Percentiles rank a stretch among this genome's conserved stretches.
phyloP scores from a whole-genome alignment of 2,329 filamentous ascomycete genomes.

The Colletotrichum abscissum region DNA sequence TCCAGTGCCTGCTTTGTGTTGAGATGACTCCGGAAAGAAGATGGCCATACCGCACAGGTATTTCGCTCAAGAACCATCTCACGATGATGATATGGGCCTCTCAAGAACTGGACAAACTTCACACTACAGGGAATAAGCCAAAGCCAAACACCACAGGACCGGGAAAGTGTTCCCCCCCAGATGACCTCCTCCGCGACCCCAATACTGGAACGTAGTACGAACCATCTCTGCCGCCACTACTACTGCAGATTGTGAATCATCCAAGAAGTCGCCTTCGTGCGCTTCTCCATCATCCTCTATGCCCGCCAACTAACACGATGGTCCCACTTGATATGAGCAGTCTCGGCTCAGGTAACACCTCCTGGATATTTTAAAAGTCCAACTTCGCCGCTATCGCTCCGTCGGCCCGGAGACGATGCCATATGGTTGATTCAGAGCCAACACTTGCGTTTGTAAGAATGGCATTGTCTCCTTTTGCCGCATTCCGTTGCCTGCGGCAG shows the following conservation, averaged over 20 bases:
- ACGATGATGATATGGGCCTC: neutral
- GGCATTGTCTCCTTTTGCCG: too few species aligned
- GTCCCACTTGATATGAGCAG: too few species aligned
- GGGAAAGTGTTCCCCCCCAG: neutral
- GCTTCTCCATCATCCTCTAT: slow-evolving; percentile 27
- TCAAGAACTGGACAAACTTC: neutral
- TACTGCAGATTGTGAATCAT: slow-evolving; percentile 37
- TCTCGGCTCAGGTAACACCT: too few species aligned
- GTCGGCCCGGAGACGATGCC: too few species aligned
- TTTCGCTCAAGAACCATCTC: neutral
- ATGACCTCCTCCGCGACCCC: neutral
- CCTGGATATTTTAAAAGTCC: too few species aligned
- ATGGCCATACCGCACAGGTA: neutral
- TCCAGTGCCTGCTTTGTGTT: slow-evolving; percentile 28
- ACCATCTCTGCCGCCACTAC: slow-evolving; percentile 27
- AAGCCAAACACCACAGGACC: neutral
- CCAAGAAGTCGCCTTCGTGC: slow-evolving; percentile 28
- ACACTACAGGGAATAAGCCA: neutral
- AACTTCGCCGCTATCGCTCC: too few species aligned
- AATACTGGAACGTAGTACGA: slow-evolving; percentile 7
- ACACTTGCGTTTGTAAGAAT: too few species aligned
- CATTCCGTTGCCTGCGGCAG: too few species aligned
- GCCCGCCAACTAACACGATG: neutral
- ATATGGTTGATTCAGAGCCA: too few species aligned
- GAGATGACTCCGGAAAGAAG: slow-evolving; percentile 29